A percentile compares a stretch with the other conserved stretches of the same genome.
phyloP scores from a whole-genome alignment of 2,329 filamentous ascomycete species.

The Didymellaceae sp. region DNA sequence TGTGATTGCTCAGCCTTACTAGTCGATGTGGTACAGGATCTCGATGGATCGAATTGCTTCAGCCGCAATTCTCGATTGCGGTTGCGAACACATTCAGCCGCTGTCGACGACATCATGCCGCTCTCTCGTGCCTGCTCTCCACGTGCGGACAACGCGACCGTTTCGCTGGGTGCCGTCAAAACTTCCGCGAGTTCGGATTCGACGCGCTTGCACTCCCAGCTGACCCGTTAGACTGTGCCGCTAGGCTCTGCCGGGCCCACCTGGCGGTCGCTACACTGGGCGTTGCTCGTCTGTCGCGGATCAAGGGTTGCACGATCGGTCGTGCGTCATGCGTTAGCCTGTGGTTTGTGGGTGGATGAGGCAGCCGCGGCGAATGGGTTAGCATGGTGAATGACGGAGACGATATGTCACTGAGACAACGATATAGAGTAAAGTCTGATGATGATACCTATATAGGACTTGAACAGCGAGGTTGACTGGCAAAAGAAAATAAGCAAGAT shows the following conservation, averaged over 20 bases:
- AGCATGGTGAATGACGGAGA: background rate
- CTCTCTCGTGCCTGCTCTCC: constrained; percentile 6
- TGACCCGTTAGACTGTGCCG: constrained; percentile 3
- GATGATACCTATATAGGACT: constrained; percentile 2
- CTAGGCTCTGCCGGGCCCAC: constrained; percentile 12
- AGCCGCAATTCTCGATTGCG: constrained; percentile 9
- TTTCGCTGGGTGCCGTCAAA: constrained; percentile 1
- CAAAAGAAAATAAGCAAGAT: background rate
- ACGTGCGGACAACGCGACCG: constrained; percentile 8
- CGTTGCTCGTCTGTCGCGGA: constrained; percentile 16
- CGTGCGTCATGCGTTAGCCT: constrained; percentile 9
- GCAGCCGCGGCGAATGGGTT: background rate
- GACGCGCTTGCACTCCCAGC: constrained; percentile 16
- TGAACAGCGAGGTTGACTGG: background rate
- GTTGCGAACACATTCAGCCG: background rate
- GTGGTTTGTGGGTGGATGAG: background rate
- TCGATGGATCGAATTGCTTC: constrained; percentile 9
- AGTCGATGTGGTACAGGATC: background rate
- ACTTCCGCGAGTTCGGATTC: constrained; percentile 8
- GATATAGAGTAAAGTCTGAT: constrained; percentile 4
- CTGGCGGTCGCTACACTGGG: constrained; percentile 6
- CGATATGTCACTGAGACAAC: background rate
- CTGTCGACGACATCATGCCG: constrained; percentile 7
- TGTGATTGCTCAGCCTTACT: constrained; percentile 2
- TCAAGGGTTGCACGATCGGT: constrained; percentile 5